Evolutionary conservation across 306 rosid species (phyloP).

Genomic region (Chamaecrista fasciculata): DNA sequence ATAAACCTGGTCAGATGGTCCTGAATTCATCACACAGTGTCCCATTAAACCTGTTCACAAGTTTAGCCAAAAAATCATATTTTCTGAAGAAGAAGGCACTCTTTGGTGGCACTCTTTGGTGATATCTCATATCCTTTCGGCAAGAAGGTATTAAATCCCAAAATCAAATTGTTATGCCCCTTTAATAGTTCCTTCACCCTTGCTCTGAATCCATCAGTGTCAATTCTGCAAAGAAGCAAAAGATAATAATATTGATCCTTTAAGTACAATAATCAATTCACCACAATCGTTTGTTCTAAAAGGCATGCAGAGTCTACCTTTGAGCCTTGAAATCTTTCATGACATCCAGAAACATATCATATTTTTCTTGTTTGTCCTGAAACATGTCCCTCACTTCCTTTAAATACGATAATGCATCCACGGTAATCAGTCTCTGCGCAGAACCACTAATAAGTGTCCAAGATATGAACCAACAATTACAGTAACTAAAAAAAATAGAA

Average conservation of each 20-base stretch:
- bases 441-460: no score
- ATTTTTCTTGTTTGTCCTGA: conserved; percentile 60
- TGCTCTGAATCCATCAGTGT: conserved; percentile 53
- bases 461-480: no score
- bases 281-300: not conserved
- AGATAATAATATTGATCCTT: not conserved
- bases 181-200: conserved; percentile 67
- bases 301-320: conserved; percentile 46
- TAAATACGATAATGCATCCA: conserved; percentile 59
- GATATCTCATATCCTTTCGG: conserved; percentile 68
- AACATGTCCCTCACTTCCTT: conserved; percentile 64
- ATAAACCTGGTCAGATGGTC: no score
- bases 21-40: no score
- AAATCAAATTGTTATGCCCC: conserved; percentile 62
- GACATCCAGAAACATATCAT: conserved; percentile 60
- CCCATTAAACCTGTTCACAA: no score
- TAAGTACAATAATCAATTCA: not conserved
- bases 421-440: conserved; percentile 44
- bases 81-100: no score
- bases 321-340: conserved; percentile 73
- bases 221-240: conserved; percentile 52
- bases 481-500: no score
- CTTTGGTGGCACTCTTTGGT: no score
- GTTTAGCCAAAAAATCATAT: no score
- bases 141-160: conserved; percentile 76